phyloP scores from a whole-genome alignment of 768 basidiomycete species.

The Kwoniella pini region DNA sequence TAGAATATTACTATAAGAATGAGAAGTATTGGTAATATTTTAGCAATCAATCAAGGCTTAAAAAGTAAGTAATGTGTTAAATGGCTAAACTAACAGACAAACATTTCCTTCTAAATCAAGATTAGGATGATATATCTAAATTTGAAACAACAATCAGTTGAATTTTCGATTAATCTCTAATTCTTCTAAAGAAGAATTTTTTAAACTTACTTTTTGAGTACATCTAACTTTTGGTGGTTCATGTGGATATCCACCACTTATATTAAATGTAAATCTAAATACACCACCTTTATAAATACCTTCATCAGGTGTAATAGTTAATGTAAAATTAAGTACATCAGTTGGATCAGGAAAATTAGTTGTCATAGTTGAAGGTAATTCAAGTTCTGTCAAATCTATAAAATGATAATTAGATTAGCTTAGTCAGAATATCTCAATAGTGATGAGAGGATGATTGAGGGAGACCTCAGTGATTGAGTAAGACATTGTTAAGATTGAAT shows the following conservation, averaged over 20 bases:
- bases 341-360: slow-evolving; percentile 87
- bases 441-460: no score
- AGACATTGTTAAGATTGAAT: no score
- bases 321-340: slow-evolving; percentile 93
- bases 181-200: no score
- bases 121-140: slow-evolving; percentile 97
- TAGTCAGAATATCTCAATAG: no score
- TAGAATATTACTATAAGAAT: slow-evolving; percentile 68
- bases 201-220: slow-evolving; percentile 73
- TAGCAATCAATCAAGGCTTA: not conserved
- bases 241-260: slow-evolving; percentile 98
- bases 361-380: slow-evolving; percentile 93
- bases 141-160: not conserved
- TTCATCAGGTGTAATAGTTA: slow-evolving; percentile 96
- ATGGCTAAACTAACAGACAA: slow-evolving; percentile 61
- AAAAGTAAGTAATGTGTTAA: not conserved
- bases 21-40: not conserved
- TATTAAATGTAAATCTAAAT: slow-evolving; percentile 90
- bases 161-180: no score
- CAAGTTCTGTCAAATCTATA: slow-evolving; percentile 91
- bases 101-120: slow-evolving; percentile 98
- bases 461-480: no score
- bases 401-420: not conserved
- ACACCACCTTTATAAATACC: slow-evolving; percentile 98
- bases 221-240: slow-evolving; percentile 99